Conservation (phyloP, 305 asterid genomes). For the Fraxinus floribunda region DNA sequence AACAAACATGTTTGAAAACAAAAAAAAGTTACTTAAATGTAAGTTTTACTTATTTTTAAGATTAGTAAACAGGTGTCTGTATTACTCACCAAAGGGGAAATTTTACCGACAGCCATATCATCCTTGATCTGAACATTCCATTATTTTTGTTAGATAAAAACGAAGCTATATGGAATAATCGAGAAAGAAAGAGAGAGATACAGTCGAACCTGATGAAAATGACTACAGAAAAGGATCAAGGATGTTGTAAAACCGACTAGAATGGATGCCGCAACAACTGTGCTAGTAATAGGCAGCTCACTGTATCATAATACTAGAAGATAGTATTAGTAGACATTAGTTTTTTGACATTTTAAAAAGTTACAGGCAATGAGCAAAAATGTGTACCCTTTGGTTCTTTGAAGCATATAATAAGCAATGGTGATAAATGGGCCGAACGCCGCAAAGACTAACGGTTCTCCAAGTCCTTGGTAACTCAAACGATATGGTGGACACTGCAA, state of each 20-base stretch:
- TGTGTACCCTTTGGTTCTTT: conserved; percentile 29
- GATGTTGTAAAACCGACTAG: conserved; percentile 61
- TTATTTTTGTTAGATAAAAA: background rate
- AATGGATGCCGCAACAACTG: conserved; percentile 42
- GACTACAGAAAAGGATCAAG: conserved; percentile 66
- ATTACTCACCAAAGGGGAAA: conserved; percentile 60
- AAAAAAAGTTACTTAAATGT: background rate
- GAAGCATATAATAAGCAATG: conserved; percentile 56
- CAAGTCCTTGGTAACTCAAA: conserved; percentile 62
- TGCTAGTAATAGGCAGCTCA: conserved; percentile 46
- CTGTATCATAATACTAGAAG: conserved; percentile 17
- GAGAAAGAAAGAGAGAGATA: background rate
- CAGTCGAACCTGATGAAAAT: conserved; percentile 52
- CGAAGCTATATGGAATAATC: background rate
- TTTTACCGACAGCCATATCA: conserved; percentile 57
- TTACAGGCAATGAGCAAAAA: background rate
- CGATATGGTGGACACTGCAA: conserved; percentile 71
- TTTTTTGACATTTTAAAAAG: background rate
- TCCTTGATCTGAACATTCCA: conserved; percentile 41
- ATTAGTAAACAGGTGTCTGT: background rate
- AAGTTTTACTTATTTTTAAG: background rate
- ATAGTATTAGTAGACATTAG: background rate
- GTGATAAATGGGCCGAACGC: conserved; percentile 69
- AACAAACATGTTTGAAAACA: background rate
- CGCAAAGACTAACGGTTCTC: conserved; percentile 63